Base-by-base conservation (phyloP, 768 basidiomycete species). In the Terana coerulea region DNA sequence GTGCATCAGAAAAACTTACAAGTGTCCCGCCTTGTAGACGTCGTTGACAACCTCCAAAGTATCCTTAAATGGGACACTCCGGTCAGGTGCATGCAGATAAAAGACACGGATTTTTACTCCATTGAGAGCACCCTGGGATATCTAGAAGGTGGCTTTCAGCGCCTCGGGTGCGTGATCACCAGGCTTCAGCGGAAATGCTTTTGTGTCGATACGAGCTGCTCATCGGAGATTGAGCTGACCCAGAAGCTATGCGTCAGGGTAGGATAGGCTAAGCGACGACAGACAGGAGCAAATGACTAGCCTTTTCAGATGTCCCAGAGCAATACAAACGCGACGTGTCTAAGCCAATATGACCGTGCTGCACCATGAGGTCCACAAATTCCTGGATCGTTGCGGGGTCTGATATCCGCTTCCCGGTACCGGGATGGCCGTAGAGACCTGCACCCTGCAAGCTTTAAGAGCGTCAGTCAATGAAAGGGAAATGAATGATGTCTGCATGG, bases 71-170 rank as follows among this genome's bases (percentile, higher is more conserved):
- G 81, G 76, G 3, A 80, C 76, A 12, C 69, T 74, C 22, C 78
- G 72, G 59, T 86, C 82, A 1, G 83, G 83, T 10, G 73, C 78
- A 52, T 85, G 83, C 30, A 85, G 67, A 54, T 84, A 84, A 64
- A 79, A 73, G 12, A 76, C 75, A 4, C 76, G 70, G 19, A 69
- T 72, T 48, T 71, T 82, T 64, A 75, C 64, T 5, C 72, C 67
- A 30, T 74, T 70, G n/a, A 84, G 67, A 10, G 63, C 64, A 33
- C 71, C 64, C 37, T 82, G 65, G 0, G 82, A 84, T 6, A 57
- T 64, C 17, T 71, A 49, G 43, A 84, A 72, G 15, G 72, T 68
- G 33, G 69, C 69, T 17, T 78, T 68, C 7, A 84, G 60, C 17
- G 60, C 64, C 17, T 58, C 63, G 0, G 78, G 71, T 0, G 61